Base-by-base conservation (phyloP, 1,284 basidiomycete species). In the Pseudozyma sp. region DNA sequence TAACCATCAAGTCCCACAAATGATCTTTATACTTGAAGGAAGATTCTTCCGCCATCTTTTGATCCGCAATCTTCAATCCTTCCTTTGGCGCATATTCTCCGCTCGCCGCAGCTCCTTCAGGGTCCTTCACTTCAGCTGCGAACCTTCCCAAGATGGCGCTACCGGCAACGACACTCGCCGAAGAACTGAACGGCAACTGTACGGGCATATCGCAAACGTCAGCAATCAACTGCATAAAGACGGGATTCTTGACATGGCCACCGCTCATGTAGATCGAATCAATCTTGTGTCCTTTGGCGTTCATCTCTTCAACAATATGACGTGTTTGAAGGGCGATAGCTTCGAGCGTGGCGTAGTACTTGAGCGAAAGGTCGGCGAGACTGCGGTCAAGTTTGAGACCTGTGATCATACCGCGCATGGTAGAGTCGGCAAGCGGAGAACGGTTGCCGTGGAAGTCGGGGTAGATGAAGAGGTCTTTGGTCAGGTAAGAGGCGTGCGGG, bases 1-100 rank as follows among this genome's bases (percentile, higher is more conserved):
- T 91, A 60, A 91, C 94, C 96, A 99, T 99, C 76, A 96, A 92
- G 52, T 91, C 88, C 96, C 96, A 99, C 70, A 98, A 87, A 71
- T 87, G 87, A 74, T 91, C 89, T 40, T 90, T 90, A 77, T 91
- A 89, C 65, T 88, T 87, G 66, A 88, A 87, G 45, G 86, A 87
- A 19, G 84, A 86, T 66, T 89, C 83, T 48, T 87, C 86, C 2
- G 86, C 88, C 36, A 86, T 84, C 13, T 83, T 79, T 70, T 88
- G 89, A 31, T 68, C 59, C 13, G 44, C 9, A 6, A 80, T 63
- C 16, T 18, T 35, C 19, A 85, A 84, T 12, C 66, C 53, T 50
- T 75, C 47, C 67, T 67, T 81, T 43, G 59, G 68, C 82, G 80
- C 69, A 44, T 56, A 44, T 75, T 76, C 75, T 16, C 72, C 72